Conservation (phyloP, 2,329 filamentous ascomycete species). For the Sodiomyces alkalinus region DNA sequence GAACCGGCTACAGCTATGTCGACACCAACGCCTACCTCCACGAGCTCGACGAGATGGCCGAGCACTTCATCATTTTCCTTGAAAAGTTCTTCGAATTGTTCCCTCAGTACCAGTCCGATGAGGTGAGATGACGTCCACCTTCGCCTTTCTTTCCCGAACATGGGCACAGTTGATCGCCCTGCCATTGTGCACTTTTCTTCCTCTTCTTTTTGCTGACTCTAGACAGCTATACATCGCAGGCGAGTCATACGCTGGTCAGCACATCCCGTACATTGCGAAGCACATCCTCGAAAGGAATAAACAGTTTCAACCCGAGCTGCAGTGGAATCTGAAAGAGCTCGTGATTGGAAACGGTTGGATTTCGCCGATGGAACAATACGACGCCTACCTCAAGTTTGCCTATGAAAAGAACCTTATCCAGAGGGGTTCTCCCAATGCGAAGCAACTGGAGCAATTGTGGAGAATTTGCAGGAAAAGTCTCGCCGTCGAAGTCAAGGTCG, state of each 20-base stretch:
- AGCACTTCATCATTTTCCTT: slow-evolving; percentile 75
- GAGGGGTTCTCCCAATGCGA: slow-evolving; percentile 47
- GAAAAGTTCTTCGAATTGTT: slow-evolving; percentile 87
- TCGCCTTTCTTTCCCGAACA: too few species aligned
- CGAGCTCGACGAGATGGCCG: slow-evolving; percentile 78
- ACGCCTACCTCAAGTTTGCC: slow-evolving; percentile 67
- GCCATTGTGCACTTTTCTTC: too few species aligned
- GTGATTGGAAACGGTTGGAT: slow-evolving; percentile 98
- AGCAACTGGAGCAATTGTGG: slow-evolving; percentile 53
- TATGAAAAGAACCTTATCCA: slow-evolving; percentile 62
- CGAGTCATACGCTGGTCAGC: slow-evolving; percentile 91
- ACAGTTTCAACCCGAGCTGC: slow-evolving; percentile 25
- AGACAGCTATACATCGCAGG: slow-evolving; percentile 86
- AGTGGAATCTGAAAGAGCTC: slow-evolving; percentile 72
- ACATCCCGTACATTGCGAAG: slow-evolving; percentile 93
- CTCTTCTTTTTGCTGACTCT: too few species aligned
- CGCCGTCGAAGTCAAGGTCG: slow-evolving; percentile 39
- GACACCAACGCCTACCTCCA: slow-evolving; percentile 76
- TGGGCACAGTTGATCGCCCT: too few species aligned
- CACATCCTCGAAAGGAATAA: slow-evolving; percentile 82
- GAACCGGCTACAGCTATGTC: slow-evolving; percentile 91
- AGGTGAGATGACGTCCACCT: slow-evolving; percentile 35
- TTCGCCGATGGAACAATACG: slow-evolving; percentile 77
- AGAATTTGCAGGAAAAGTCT: slow-evolving; percentile 52
- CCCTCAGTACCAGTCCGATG: slow-evolving; percentile 79